Evolutionary conservation across 1,284 basidiomycete species (phyloP).

Genomic region (Apiotrichum domesticum): DNA sequence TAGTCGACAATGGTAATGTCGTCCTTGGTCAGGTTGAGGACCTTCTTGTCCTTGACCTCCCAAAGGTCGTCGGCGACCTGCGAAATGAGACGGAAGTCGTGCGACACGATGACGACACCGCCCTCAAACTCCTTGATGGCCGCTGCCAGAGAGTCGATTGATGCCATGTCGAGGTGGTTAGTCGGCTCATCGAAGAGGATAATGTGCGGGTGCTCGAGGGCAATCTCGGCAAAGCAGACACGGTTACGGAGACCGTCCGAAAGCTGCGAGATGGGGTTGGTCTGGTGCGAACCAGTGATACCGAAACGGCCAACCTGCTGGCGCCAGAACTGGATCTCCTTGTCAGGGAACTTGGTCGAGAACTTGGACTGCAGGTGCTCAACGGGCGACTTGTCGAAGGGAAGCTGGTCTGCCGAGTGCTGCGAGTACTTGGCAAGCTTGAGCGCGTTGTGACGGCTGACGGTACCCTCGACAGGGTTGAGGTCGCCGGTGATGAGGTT

Average conservation of each 20-base stretch:
- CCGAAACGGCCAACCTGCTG: slow-evolving; percentile 93
- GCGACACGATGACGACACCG: slow-evolving; percentile 95
- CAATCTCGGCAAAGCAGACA: slow-evolving; percentile 53
- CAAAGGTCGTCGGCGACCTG: slow-evolving; percentile 96
- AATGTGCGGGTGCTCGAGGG: slow-evolving; percentile 91
- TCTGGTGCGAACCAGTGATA: slow-evolving; percentile 89
- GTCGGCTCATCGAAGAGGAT: slow-evolving; percentile 65
- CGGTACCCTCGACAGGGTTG: slow-evolving; percentile 73
- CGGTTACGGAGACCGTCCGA: slow-evolving; percentile 96
- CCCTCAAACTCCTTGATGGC: slow-evolving; percentile 98
- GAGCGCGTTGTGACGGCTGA: slow-evolving; percentile 80
- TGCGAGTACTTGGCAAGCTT: slow-evolving; percentile 98
- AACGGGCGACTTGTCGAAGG: slow-evolving; percentile 85
- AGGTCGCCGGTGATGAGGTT: slow-evolving; percentile 85
- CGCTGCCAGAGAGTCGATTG: slow-evolving; percentile 86
- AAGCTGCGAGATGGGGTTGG: slow-evolving; percentile 80
- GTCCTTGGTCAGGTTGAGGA: slow-evolving; percentile 82
- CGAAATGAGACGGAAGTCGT: slow-evolving; percentile 92
- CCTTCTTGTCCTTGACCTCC: slow-evolving; percentile 94
- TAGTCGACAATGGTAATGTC: slow-evolving; percentile 87
- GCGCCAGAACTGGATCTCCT: slow-evolving; percentile 84
- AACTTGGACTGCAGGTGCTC: slow-evolving; percentile 89
- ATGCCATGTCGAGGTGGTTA: slow-evolving; percentile 58
- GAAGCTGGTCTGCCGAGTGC: slow-evolving; percentile 97
- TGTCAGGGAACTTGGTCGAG: slow-evolving; percentile 82